These are phyloP conservation scores for Talaromyces sp. DNA, from an alignment of 2,329 filamentous ascomycete genomes.

Conservation along the genomic window DNA sequence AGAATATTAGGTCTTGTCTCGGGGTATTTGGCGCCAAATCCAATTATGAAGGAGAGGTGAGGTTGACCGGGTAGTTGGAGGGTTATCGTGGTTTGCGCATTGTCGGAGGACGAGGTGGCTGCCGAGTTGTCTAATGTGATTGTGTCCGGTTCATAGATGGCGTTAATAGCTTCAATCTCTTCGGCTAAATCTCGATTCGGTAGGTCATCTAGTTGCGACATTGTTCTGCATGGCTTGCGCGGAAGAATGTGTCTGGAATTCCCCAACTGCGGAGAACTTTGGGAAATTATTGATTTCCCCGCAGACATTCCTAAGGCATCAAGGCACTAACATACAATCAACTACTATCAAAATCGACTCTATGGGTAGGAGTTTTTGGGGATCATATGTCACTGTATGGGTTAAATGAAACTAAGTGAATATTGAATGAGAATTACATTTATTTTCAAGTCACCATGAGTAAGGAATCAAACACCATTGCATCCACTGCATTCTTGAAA, in stretches of 20 bases:
- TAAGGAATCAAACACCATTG: not conserved
- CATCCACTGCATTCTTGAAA: too few relatives aligned
- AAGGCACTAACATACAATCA: constrained; percentile 13
- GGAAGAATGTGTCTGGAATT: not conserved
- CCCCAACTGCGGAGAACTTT: constrained; percentile 15
- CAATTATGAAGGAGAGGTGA: constrained; percentile 54
- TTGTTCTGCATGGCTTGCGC: constrained; percentile 14
- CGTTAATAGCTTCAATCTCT: constrained; percentile 53
- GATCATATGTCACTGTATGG: too few relatives aligned
- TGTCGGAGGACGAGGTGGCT: constrained; percentile 23
- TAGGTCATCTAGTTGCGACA: constrained; percentile 28
- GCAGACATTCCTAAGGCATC: constrained; percentile 18
- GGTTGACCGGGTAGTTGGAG: constrained; percentile 67
- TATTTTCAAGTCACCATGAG: not conserved
- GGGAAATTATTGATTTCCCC: constrained; percentile 15
- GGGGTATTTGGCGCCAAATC: constrained; percentile 76
- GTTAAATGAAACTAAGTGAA: too few relatives aligned
- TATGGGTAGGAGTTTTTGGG: too few relatives aligned
- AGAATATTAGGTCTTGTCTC: constrained; percentile 71
- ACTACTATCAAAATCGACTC: too few relatives aligned
- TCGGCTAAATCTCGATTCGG: constrained; percentile 47
- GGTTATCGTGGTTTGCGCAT: constrained; percentile 51
- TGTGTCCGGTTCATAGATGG: constrained; percentile 67
- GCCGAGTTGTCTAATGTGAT: constrained; percentile 48
- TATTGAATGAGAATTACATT: too few relatives aligned